These are phyloP conservation scores for Fusarium stilboides DNA, from an alignment of 2,329 filamentous ascomycete species.

Conservation along the genomic window DNA sequence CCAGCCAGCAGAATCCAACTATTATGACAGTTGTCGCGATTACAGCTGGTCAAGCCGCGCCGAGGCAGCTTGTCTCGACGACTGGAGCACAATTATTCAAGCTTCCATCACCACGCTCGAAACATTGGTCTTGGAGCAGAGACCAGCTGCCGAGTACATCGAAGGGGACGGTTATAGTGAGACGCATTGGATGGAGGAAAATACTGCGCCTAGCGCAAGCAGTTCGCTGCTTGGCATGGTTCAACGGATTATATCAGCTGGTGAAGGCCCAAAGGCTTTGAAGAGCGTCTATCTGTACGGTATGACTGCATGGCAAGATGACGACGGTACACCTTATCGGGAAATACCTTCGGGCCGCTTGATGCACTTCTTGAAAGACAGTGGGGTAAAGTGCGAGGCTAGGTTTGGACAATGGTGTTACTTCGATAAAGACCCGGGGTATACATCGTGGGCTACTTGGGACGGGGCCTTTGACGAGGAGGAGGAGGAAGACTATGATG, in stretches of 20 bases:
- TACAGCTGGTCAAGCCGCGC: slow-evolving; percentile 20
- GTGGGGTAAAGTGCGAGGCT: slow-evolving; percentile 17
- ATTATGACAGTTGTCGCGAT: fast-evolving
- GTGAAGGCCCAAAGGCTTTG: background rate
- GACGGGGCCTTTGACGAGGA: fast-evolving
- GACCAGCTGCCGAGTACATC: background rate
- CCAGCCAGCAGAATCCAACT: background rate
- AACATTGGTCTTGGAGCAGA: slow-evolving; percentile 6
- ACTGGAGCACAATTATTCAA: slow-evolving; percentile 5
- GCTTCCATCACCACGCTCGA: slow-evolving; percentile 1
- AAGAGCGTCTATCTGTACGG: slow-evolving; percentile 25
- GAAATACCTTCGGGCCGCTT: background rate
- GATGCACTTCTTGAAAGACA: background rate
- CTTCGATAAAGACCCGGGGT: background rate
- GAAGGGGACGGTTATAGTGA: background rate
- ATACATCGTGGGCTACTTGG: background rate
- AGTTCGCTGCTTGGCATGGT: background rate
- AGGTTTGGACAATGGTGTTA: slow-evolving; percentile 31
- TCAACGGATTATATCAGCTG: fast-evolving
- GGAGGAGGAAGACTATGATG: background rate
- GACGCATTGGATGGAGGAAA: background rate
- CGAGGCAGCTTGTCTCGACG: slow-evolving; percentile 5
- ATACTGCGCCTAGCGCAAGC: background rate
- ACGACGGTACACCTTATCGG: background rate
- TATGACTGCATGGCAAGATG: background rate